Conservation (phyloP, 169 alveolate species). For the Babesia caballi region DNA sequence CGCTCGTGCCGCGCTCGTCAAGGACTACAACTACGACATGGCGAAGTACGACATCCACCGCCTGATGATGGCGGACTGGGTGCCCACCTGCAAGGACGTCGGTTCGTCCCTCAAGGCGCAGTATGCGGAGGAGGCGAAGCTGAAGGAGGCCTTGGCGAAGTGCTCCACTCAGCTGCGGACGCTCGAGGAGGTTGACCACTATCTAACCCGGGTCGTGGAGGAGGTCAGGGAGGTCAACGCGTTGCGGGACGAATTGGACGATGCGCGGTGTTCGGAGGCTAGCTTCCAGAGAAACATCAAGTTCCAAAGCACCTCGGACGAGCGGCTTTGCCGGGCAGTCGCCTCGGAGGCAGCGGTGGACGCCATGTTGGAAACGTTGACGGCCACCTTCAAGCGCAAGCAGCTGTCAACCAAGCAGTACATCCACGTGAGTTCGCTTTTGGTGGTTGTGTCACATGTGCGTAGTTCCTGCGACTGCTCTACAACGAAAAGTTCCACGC, state of each 20-base stretch:
- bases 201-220: background rate
- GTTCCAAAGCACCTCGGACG: background rate
- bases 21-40: background rate
- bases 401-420: slow-evolving; percentile 23
- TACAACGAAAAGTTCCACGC: slow-evolving; percentile 4
- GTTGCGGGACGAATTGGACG: background rate
- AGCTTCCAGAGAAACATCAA: background rate
- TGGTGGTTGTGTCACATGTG: background rate
- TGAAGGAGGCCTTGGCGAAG: background rate
- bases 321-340: slow-evolving; percentile 5
- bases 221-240: background rate
- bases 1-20: background rate
- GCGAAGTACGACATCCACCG: slow-evolving; percentile 9
- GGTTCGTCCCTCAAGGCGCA: slow-evolving; percentile 5
- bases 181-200: slow-evolving; percentile 4
- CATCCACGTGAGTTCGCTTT: slow-evolving; percentile 26
- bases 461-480: slow-evolving; percentile 1
- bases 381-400: slow-evolving; percentile 28
- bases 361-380: slow-evolving; percentile 40
- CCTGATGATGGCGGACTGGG: slow-evolving; percentile 10
- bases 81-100: background rate
- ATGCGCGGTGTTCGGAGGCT: background rate
- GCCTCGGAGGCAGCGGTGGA: slow-evolving; percentile 40
- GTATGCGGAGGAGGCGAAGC: background rate
- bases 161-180: background rate